Base-by-base conservation (phyloP, 345 rosid genomes). In the Cochlearia excelsa region DNA sequence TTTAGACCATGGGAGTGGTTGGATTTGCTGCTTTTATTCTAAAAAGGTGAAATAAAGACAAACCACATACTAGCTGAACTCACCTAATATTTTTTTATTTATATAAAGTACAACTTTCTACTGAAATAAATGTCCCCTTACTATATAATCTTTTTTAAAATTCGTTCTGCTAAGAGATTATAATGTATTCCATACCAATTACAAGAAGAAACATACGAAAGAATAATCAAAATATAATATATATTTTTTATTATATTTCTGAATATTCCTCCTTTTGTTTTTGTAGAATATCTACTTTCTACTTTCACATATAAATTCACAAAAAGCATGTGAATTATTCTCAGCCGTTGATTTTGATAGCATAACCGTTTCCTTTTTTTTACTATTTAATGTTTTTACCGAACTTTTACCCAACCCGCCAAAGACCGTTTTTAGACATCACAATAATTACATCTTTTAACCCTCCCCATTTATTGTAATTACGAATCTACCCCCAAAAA, bases 391-490 rank as follows among this genome's bases (percentile, higher is more conserved):
- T 59, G 30, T 16, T 39, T 56, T 68, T 66, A 75, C 78, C 69
- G 74, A 74, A 66, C 46, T 66, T 49, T 61, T 65, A 50, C 46
- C 69, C 67, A 37, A 16, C 73, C 67, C 78, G 75, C 81, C 82
- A 77, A 81, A 78, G 67, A 61, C 82, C 71, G 81, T 65, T 62
- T 9, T 35, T 66, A 69, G 30, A 59, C 46, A 73, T 23, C 30
- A 52, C 8, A 0, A 9, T 88, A 85, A 81, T 74, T 85, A 85
- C 93, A 83, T 56, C 69, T 71, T 71, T 74, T 16, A 16, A 70
- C 61, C 79, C 72, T 68, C 35, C 41, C 59, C 31, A 51, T 46
- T 30, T 9, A n/a, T 51, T 26, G 34, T 67, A 72, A 66, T 53
- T 66, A 54, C 63, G 67, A 38, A 41, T 29, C 51, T 55, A 51